Evolutionary conservation across 176 grass and related monocot species (phyloP).

Genomic region (Juncus effusus): DNA sequence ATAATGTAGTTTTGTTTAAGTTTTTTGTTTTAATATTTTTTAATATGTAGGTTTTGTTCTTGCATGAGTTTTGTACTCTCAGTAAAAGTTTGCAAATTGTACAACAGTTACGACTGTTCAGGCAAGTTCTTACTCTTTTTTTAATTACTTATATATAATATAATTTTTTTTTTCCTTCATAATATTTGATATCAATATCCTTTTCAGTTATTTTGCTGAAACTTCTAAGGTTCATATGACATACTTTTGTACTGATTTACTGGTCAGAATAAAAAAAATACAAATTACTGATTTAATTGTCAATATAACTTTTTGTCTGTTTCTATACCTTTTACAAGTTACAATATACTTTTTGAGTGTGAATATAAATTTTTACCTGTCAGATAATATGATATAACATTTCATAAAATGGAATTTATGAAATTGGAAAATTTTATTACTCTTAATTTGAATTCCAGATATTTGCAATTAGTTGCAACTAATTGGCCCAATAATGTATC

Average conservation of each 20-base stretch:
- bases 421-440: neutral
- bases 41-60: slow-evolving; percentile 74
- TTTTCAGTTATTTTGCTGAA: too few species aligned
- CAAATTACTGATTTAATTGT: too few species aligned
- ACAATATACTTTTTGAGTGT: neutral
- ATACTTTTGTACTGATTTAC: too few species aligned
- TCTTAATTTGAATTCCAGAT: neutral
- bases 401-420: neutral
- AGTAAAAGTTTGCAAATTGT: slow-evolving; percentile 95
- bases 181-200: too few species aligned
- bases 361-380: neutral
- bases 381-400: slow-evolving; percentile 9
- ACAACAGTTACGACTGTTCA: slow-evolving; percentile 86
- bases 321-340: too few species aligned
- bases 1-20: too few species aligned
- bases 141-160: neutral
- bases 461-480: neutral
- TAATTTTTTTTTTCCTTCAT: slow-evolving; percentile 8
- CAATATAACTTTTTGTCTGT: too few species aligned
- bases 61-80: slow-evolving; percentile 95
- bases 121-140: slow-evolving; percentile 45
- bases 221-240: too few species aligned
- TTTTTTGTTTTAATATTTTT: slow-evolving; percentile 16
- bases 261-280: too few species aligned
- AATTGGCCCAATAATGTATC: neutral